phyloP scores from a whole-genome alignment of 1,139 yeast species.

The Geotrichum klebahnii region DNA sequence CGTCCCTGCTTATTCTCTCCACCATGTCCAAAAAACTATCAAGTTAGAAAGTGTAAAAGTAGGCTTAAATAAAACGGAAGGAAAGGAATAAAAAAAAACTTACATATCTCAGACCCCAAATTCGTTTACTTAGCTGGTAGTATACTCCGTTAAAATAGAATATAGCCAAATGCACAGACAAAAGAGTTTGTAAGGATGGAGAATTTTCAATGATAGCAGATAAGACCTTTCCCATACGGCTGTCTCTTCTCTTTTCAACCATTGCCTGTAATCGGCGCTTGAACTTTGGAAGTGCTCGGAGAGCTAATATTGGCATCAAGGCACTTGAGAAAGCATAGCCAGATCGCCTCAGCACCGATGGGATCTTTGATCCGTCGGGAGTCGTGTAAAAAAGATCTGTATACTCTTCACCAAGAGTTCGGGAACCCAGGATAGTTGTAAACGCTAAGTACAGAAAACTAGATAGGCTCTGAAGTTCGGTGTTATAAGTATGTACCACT shows the following conservation, averaged over 20 bases:
- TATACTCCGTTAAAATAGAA: conserved; percentile 76
- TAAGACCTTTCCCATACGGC: background rate
- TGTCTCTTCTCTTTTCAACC: background rate
- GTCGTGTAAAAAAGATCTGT: conserved; percentile 74
- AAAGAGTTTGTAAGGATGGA: conserved; percentile 12
- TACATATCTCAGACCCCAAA: conserved; percentile 74
- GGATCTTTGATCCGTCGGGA: conserved; percentile 44
- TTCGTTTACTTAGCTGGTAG: conserved; percentile 69
- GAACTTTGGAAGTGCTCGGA: background rate
- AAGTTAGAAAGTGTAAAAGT: background rate
- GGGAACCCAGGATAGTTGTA: conserved; percentile 70
- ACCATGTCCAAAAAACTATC: conserved; percentile 21
- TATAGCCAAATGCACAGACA: conserved; percentile 63
- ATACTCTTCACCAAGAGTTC: conserved; percentile 92
- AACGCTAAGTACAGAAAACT: conserved; percentile 59
- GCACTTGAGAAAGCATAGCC: conserved; percentile 34
- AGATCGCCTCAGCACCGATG: conserved; percentile 30
- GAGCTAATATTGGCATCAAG: conserved; percentile 25
- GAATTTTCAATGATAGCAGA: background rate
- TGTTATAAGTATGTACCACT: conserved; percentile 53
- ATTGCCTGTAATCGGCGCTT: conserved; percentile 1
- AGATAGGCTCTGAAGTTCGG: conserved; percentile 57
- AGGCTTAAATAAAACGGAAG: background rate
- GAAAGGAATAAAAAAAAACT: conserved; percentile 25
- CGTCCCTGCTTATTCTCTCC: conserved; percentile 31